Base-by-base conservation (phyloP, 371 early-diverging fungal genomes). In the Chytridiales sp. region DNA sequence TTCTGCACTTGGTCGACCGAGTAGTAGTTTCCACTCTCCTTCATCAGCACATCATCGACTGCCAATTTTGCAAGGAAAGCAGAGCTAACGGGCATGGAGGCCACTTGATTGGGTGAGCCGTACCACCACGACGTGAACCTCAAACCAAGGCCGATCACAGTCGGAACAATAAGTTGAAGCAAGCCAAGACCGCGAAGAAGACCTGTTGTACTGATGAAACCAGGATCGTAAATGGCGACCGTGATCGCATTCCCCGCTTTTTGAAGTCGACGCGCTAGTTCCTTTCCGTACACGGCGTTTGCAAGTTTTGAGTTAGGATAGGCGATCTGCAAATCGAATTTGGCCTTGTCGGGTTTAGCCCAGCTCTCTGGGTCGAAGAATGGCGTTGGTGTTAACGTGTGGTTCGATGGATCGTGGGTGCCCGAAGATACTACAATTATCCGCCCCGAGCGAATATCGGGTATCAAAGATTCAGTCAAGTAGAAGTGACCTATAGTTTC, bases 301-400 rank as follows among this genome's bases (percentile, higher is more conserved):
- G 48, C 48, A 31, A 48, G 48, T 26, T 48, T 48, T 11, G 48
- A 48, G 48, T 48, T 48, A 6, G 30, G 4, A 31, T 48, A 48
- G 48, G 48, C 21, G 21, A 11, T n/a, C n/a, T n/a, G n/a, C n/a
- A n/a, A 31, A 19, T 8, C 26, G 48, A 31, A 31, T 4, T 15
- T 29, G 48, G 24, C 24, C 4, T 4, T 9, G 48, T 6, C 5
- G 21, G 48, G 48, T 26, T 29, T 48, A 26, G 19, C 4, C 48
- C 48, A 48, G 30, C 31, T 11, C 17, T 4, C 27, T 6, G 48
- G 48, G 30, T 48, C 26, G 30, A 29, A 48, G 30, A 48, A 17
- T 4, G 48, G 48, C 30, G 48, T 11, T 5, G 6, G 21, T 26
- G 30, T 19, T 4, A 6, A 6, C 19, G 30, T 48, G 48, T 48